phyloP scores from a whole-genome alignment of 805 yeast species.

The Isabelozyma gotoi region DNA sequence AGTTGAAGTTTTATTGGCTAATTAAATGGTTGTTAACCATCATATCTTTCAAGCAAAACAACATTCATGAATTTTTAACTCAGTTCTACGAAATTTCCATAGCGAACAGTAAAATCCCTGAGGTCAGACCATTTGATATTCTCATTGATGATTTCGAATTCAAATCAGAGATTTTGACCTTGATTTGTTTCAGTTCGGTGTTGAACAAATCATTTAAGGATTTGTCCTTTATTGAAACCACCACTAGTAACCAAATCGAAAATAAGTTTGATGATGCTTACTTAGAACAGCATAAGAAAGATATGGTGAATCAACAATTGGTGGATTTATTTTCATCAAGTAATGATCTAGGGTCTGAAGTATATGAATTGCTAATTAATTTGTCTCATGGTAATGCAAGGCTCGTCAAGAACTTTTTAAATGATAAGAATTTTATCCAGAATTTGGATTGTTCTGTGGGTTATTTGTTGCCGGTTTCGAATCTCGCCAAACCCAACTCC shows the following conservation, averaged over 20 bases:
- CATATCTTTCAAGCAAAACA: constrained; percentile 22
- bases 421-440: constrained; percentile 5
- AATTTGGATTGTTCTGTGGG: constrained; percentile 12
- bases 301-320: constrained; percentile 13
- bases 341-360: constrained; percentile 11
- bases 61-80: constrained; percentile 21
- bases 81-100: constrained; percentile 18
- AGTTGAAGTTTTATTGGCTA: constrained; percentile 20
- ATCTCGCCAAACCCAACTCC: not conserved
- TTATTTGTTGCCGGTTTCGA: constrained; percentile 14
- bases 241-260: not conserved
- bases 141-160: constrained; percentile 5
- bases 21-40: constrained; percentile 20
- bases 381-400: constrained; percentile 20
- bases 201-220: constrained; percentile 29
- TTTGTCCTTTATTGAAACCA: constrained; percentile 15
- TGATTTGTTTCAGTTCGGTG: constrained; percentile 23
- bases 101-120: constrained; percentile 1
- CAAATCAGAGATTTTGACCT: constrained; percentile 18
- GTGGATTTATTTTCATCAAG: constrained; percentile 17
- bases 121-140: constrained; percentile 1
- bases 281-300: constrained; percentile 3
- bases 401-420: constrained; percentile 10
- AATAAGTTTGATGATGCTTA: not conserved
- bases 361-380: constrained; percentile 18